Evolutionary conservation across 2,329 filamentous ascomycete genomes (phyloP).

Genomic region (Cordyceps militaris): DNA sequence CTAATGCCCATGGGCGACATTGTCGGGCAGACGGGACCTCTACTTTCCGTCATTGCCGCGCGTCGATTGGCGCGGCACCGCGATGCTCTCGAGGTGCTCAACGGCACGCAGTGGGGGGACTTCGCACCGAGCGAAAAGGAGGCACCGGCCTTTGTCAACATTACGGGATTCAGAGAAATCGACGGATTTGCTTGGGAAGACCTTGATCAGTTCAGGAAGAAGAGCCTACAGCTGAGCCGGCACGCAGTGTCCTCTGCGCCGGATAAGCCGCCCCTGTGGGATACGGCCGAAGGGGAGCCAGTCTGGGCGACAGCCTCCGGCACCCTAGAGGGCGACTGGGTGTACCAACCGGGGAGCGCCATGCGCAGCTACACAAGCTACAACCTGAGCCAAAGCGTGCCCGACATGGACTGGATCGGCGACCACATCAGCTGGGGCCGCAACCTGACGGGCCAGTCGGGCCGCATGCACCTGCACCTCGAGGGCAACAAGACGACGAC

Average conservation of each 20-base stretch:
- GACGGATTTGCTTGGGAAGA: conserved; percentile 76
- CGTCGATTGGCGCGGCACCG: conserved; percentile 45
- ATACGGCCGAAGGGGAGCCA: conserved; percentile 30
- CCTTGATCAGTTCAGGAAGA: conserved; percentile 57
- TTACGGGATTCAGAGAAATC: conserved; percentile 68
- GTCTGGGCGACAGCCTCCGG: conserved; percentile 78
- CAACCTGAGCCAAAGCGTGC: conserved; percentile 60
- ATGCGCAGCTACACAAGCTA: conserved; percentile 40
- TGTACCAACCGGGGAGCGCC: conserved; percentile 46
- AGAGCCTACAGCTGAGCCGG: conserved; percentile 54
- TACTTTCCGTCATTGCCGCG: conserved; percentile 31
- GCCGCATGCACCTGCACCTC: conserved; percentile 59
- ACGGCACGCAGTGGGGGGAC: conserved; percentile 52
- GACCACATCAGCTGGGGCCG: conserved; percentile 58
- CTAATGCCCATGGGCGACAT: conserved; percentile 31
- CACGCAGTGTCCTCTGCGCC: conserved; percentile 37
- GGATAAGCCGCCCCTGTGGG: conserved; percentile 24
- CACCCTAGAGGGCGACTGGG: conserved; percentile 69
- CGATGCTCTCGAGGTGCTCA: conserved; percentile 45
- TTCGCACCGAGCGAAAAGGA: conserved; percentile 39
- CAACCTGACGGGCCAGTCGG: conserved; percentile 70
- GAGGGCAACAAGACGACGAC: conserved; percentile 50
- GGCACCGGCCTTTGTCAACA: conserved; percentile 49
- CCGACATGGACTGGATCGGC: conserved; percentile 58
- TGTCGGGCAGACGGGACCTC: conserved; percentile 24